These are phyloP conservation scores for Amylostereum chailletii DNA, from an alignment of 1,284 basidiomycete genomes.

Conservation along the genomic window DNA sequence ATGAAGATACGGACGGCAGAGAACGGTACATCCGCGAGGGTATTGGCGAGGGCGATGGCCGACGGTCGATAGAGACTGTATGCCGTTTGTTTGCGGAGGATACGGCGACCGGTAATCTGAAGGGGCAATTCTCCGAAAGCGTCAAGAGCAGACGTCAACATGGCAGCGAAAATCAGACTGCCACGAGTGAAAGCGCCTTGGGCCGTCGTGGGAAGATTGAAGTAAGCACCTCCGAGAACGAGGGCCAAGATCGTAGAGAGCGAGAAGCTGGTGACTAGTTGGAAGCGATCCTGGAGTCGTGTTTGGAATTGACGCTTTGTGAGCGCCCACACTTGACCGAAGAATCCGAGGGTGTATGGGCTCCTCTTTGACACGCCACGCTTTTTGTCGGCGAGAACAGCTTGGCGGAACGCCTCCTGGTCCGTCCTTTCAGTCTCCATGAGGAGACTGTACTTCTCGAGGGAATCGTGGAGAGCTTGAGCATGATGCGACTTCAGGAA, in stretches of 20 bases:
- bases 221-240: constrained; percentile 71
- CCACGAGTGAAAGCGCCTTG: constrained; percentile 84
- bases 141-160: constrained; percentile 69
- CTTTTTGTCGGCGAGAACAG: constrained; percentile 77
- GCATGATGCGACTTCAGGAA: constrained; percentile 52
- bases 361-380: constrained; percentile 77
- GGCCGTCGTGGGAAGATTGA: constrained; percentile 64
- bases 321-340: constrained; percentile 66
- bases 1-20: constrained; percentile 54
- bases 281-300: constrained; percentile 77
- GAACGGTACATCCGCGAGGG: constrained; percentile 71
- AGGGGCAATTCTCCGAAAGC: constrained; percentile 72
- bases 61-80: constrained; percentile 80
- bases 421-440: constrained; percentile 57
- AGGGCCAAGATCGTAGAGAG: constrained; percentile 58
- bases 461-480: constrained; percentile 37
- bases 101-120: constrained; percentile 73
- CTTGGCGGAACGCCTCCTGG: constrained; percentile 67
- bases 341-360: constrained; percentile 80
- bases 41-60: constrained; percentile 66
- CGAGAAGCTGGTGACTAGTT: constrained; percentile 64
- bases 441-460: constrained; percentile 52
- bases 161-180: constrained; percentile 69
- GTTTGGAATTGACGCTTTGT: constrained; percentile 72
- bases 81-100: constrained; percentile 62